Base-by-base conservation (phyloP, 1,139 yeast genomes). In the Candida sp. region DNA sequence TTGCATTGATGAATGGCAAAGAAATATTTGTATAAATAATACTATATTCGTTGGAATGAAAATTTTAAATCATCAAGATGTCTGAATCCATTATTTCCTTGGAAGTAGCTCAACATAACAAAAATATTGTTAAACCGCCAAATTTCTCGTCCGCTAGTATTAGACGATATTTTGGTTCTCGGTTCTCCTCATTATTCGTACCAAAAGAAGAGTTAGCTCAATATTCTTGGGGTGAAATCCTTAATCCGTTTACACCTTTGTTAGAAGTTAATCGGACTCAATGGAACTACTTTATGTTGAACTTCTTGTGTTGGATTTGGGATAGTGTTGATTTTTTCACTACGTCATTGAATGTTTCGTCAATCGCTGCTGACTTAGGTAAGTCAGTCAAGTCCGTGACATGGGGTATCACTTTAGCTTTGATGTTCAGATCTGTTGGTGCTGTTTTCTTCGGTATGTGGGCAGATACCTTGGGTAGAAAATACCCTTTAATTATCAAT, bases 391-490 rank as follows among this genome's bases (percentile, higher is more conserved):
- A 56, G 42, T 64, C 63, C 36, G 56, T 71, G 6, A 60, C 74
- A 8, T 70, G 75, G 76, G 75, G 75, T 37, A 67, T 71, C 40
- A 70, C 77, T 4, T 61, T 71, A 50, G 76, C 70, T 35, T 66
- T 70, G 44, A 70, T 70, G 76, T 67, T 71, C 51, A 62, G 77
- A 55, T 58, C 73, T 3, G 68, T 70, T 7, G 77, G 77, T 27
- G 74, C 75, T 1, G 44, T 70, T 19, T 49, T 64, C 23, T 70
- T 71, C 46, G 76, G 76, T 35, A 49, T 56, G 23, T 53, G 68
- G 53, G 70, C 73, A 47, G 77, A 71, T 50, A 60, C 50, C 12
- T 56, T 35, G 44, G 76, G 76, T 23, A 58, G 72, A 40, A 70
- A 63, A 51, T 63, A 67, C 63, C 75, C 77, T 2, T 68, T 61